phyloP scores from a whole-genome alignment of 2,329 filamentous ascomycete species.

The Aspergillus transmontanensis region DNA sequence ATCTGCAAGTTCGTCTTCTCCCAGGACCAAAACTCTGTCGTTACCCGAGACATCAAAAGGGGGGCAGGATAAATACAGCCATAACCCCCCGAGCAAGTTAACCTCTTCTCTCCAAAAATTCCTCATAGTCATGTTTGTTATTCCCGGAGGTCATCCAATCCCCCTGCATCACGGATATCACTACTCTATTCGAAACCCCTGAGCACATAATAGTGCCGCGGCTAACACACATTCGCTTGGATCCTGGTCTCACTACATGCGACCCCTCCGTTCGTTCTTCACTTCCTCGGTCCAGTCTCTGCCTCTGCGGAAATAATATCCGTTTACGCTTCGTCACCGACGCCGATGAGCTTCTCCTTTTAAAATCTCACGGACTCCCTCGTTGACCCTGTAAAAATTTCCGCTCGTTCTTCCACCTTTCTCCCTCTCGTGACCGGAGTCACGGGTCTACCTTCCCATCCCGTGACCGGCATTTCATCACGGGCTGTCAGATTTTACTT shows the following conservation, averaged over 20 bases:
- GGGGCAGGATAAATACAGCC: constrained; percentile 3
- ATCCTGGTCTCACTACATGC: constrained; percentile 5
- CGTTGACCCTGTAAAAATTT: not conserved
- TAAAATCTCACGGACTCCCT: not conserved
- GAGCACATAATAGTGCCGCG: not conserved
- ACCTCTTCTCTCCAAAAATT: not conserved
- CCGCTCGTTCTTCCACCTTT: not conserved
- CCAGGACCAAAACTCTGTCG: not conserved
- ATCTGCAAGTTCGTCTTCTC: not conserved
- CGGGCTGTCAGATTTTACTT: not conserved
- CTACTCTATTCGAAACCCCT: not conserved
- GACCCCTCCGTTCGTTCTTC: constrained; percentile 3
- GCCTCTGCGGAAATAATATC: constrained; percentile 1
- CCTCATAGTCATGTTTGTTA: not conserved
- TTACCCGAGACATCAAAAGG: not conserved
- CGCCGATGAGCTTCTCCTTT: not conserved
- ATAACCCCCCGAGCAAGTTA: not conserved
- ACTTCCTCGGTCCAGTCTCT: not conserved
- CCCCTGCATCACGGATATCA: not conserved
- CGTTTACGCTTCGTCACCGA: not conserved
- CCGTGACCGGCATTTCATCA: not conserved
- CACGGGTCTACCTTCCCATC: not conserved
- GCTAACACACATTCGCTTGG: not conserved
- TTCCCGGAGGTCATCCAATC: not conserved
- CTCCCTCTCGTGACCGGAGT: not conserved